phyloP scores from a whole-genome alignment of 2,329 filamentous ascomycete genomes.

The Diplodia mutila region DNA sequence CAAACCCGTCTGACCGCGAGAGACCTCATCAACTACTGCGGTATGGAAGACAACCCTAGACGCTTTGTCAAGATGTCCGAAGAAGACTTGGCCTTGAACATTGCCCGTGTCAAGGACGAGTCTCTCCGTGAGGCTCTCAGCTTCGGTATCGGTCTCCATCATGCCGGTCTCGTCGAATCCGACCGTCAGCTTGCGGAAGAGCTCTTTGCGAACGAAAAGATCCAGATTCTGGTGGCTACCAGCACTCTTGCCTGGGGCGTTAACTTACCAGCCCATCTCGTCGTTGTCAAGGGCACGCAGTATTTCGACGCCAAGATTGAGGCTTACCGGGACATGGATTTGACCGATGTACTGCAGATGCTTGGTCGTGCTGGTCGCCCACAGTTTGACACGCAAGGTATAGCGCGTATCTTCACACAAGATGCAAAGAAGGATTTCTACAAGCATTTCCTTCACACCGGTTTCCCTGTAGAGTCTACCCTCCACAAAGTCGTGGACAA shows the following conservation, averaged over 20 bases:
- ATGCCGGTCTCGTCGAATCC: slow-evolving; percentile 93
- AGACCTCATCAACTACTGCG: slow-evolving; percentile 95
- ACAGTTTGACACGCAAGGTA: slow-evolving; percentile 94
- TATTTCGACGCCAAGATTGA: slow-evolving; percentile 98
- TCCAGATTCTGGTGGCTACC: slow-evolving; percentile 93
- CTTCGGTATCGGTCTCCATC: slow-evolving; percentile 96
- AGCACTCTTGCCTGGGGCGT: slow-evolving; percentile 98
- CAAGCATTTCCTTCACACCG: slow-evolving; percentile 97
- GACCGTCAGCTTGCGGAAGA: slow-evolving; percentile 92
- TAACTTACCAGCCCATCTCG: slow-evolving; percentile 93
- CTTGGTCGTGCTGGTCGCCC: slow-evolving; percentile 91
- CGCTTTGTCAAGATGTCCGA: slow-evolving; percentile 94
- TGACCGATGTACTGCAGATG: slow-evolving; percentile 98
- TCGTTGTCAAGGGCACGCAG: slow-evolving; percentile 97
- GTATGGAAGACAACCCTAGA: slow-evolving; percentile 96
- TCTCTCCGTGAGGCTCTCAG: slow-evolving; percentile 90
- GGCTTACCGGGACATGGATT: slow-evolving; percentile 97
- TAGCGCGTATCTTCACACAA: slow-evolving; percentile 96
- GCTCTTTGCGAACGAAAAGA: slow-evolving; percentile 95
- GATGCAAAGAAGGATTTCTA: slow-evolving; percentile 99
- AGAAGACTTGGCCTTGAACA: slow-evolving; percentile 85
- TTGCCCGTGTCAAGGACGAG: slow-evolving; percentile 90
- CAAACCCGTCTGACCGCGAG: slow-evolving; percentile 95
- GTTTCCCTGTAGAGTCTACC: slow-evolving; percentile 95
- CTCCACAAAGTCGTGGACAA: slow-evolving; percentile 96